A percentile compares a stretch with the other conserved stretches of the same genome.
Conservation (phyloP, 2,329 filamentous ascomycete species). For the Nectriaceae sp. region DNA sequence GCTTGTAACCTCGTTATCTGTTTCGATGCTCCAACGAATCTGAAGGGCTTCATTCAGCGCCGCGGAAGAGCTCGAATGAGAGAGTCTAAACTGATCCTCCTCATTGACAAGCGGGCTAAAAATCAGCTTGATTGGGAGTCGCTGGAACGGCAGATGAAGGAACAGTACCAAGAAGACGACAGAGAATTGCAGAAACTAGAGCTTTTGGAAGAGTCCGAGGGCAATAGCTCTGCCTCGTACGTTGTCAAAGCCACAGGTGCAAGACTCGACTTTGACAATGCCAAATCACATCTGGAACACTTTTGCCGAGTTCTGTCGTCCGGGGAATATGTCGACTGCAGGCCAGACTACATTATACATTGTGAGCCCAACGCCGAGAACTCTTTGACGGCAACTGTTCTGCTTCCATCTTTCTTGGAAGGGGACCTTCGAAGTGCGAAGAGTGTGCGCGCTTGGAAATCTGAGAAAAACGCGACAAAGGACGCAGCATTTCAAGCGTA, state of each 20-base stretch:
- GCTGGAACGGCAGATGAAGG: conserved; percentile 74
- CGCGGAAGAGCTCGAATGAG: conserved; percentile 54
- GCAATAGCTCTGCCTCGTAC: conserved; percentile 29
- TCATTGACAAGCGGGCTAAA: conserved; percentile 36
- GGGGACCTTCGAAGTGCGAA: conserved; percentile 29
- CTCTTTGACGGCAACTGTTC: conserved; percentile 59
- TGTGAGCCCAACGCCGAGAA: conserved; percentile 27
- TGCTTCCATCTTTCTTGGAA: conserved; percentile 72
- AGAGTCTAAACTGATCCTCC: conserved; percentile 51
- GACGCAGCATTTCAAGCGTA: conserved; percentile 87
- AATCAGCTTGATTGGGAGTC: conserved; percentile 56
- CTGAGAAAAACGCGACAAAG: conserved; percentile 71
- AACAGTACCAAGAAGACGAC: conserved; percentile 65
- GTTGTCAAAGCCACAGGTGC: conserved; percentile 54
- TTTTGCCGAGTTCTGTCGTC: conserved; percentile 69
- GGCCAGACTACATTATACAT: conserved; percentile 67
- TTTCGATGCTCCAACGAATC: conserved; percentile 50
- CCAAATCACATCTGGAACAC: conserved; percentile 75
- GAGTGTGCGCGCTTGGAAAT: conserved; percentile 57
- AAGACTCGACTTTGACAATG: conserved; percentile 70
- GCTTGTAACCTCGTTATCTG: conserved; percentile 64
- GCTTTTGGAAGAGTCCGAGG: conserved; percentile 47
- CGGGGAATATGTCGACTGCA: conserved; percentile 61
- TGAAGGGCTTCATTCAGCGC: conserved; percentile 62
- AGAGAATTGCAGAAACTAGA: conserved; percentile 49